phyloP scores from a whole-genome alignment of 2,329 filamentous ascomycete genomes.

The Teratosphaeria nubilosa region DNA sequence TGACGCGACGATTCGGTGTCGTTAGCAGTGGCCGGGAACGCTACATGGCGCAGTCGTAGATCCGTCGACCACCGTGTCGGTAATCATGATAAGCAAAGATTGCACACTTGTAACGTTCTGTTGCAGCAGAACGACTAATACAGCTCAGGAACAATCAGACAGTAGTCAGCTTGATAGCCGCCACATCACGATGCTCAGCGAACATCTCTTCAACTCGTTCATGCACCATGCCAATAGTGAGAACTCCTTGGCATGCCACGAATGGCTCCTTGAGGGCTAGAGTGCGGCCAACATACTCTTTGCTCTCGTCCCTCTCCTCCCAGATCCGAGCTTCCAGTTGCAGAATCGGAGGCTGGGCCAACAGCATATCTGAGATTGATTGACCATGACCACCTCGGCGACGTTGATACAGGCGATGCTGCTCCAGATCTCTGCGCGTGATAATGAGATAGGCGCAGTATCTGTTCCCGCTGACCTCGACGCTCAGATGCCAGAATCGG shows the following conservation, averaged over 20 bases:
- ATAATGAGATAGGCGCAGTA: constrained; percentile 15
- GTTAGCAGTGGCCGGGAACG: too few relatives aligned
- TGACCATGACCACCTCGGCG: constrained; percentile 5
- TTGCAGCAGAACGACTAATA: background rate
- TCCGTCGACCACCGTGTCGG: too few relatives aligned
- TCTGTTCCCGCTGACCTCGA: constrained; percentile 6
- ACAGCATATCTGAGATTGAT: constrained; percentile 13
- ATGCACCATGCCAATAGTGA: constrained; percentile 15
- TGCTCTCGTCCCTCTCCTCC: constrained; percentile 17
- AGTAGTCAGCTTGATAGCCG: constrained; percentile 16
- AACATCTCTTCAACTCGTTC: constrained; percentile 11
- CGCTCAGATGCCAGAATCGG: constrained; percentile 13
- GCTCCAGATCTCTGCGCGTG: constrained; percentile 11
- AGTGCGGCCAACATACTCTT: constrained; percentile 14
- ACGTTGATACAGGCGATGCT: constrained; percentile 4
- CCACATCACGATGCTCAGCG: constrained; percentile 13
- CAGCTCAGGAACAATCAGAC: constrained; percentile 3
- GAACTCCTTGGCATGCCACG: constrained; percentile 9
- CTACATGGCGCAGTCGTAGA: too few relatives aligned
- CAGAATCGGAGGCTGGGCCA: constrained; percentile 13
- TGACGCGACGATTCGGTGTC: too few relatives aligned
- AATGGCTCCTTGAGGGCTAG: constrained; percentile 7
- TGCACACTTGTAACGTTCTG: too few relatives aligned
- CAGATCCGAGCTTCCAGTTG: constrained; percentile 14
- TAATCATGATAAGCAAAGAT: too few relatives aligned